Evolutionary conservation across 164 flowering plant genomes (phyloP).

Genomic region (Umbilicus rupestris): DNA sequence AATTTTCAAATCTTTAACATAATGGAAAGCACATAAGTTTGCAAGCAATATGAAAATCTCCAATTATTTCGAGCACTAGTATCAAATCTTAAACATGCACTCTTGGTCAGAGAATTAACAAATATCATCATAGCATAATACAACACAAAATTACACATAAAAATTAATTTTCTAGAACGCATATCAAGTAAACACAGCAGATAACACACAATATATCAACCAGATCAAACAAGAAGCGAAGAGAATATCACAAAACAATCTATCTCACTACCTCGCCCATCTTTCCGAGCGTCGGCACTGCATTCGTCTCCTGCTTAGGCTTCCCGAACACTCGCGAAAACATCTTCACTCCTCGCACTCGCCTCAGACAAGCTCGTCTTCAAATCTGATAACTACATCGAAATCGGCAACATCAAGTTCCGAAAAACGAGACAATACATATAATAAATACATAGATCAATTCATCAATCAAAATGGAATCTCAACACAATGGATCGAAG

Average conservation of each 20-base stretch:
- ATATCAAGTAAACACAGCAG: too few relatives aligned
- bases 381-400: background rate
- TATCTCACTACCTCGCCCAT: constrained; percentile 24
- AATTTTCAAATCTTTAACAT: too few relatives aligned
- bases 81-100: too few relatives aligned
- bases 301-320: constrained; percentile 31
- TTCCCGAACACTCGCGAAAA: constrained; percentile 35
- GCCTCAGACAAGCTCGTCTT: background rate
- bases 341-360: constrained; percentile 14
- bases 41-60: too few relatives aligned
- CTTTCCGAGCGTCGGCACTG: constrained; percentile 30
- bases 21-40: too few relatives aligned
- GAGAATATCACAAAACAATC: background rate
- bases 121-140: too few relatives aligned
- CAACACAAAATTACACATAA: too few relatives aligned
- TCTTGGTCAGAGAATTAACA: too few relatives aligned
- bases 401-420: background rate
- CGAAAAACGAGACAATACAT: background rate
- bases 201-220: background rate
- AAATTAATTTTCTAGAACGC: too few relatives aligned
- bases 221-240: background rate
- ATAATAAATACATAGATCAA: too few relatives aligned
- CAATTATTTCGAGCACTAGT: too few relatives aligned
- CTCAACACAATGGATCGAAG: background rate
- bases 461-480: background rate